Conservation (phyloP, 345 rosid species). For the Brassica napus region Da-Ae NC_063436.1:6480001-6480500, state of each 20-base stretch:
- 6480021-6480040: constrained; percentile 92
- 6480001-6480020: constrained; percentile 97
- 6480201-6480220: background rate
- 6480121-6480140: background rate
- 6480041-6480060: constrained; percentile 36
- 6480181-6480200: background rate
- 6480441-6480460: background rate
- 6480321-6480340: background rate
- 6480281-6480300: too few species aligned
- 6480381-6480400: constrained; percentile 6
- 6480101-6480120: background rate
- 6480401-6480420: constrained; percentile 16
- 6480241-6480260: too few species aligned
- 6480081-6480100: background rate
- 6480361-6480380: constrained; percentile 9
- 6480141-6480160: background rate
- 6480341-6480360: background rate
- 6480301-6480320: too few species aligned
- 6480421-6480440: background rate
- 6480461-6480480: constrained; percentile 9
- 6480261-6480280: too few species aligned
- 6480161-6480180: background rate
- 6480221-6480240: too few species aligned
- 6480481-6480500: constrained; percentile 11
- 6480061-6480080: background rate